Evolutionary conservation across 352 stramenopile genomes (phyloP), one percentile per base, ranked within the genome.

Genomic region (Phytophthora idaei): DNA sequence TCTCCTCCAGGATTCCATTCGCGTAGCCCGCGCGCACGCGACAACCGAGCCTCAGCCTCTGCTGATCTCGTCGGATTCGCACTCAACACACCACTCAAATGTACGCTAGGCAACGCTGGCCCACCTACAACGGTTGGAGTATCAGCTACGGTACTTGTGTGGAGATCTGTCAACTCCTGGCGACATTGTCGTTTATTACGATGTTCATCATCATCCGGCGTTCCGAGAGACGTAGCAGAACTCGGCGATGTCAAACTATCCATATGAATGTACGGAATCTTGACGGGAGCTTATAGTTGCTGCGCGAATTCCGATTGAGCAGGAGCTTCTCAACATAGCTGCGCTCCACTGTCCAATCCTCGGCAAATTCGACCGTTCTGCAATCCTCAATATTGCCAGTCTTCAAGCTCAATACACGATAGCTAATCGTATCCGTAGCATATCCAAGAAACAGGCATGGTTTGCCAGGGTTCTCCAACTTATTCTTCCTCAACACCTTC

Each of bases 401-500:
- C 27, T 42, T 47, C 46, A 58, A 29, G n/a, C 59, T 53, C 21
- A 69, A 25, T 1, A 64, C 10, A 5, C 39, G 29, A 5, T 59
- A 64, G 15, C 27, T 64, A 1, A 49, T 59, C 1, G 53, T 64
- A 2, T 44, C 32, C 14, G 36, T 67, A 5, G 17, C 51, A 29
- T 61, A 57, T 11, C 34, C 51, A 4, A 67, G 21, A 29, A 57
- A 56, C 5, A 67, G 12, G 7, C 21, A 10, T 7, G 60, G 51
- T 36, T 67, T 14, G 0, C 32, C 36, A 2, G 57, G 48, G 31
- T 65, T 57, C 17, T 58, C 48, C 17, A 31, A 8, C 21, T 44
- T 61, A 21, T 69, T 59, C 44, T 69, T 53, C 10, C 52, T 53
- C 41, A 64, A 46, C 1, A 64, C 28, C 29, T 64, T 69, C 2